These are phyloP conservation scores for Cladosporium velox DNA, from an alignment of 2,329 filamentous ascomycete species.

Conservation along the genomic window DNA sequence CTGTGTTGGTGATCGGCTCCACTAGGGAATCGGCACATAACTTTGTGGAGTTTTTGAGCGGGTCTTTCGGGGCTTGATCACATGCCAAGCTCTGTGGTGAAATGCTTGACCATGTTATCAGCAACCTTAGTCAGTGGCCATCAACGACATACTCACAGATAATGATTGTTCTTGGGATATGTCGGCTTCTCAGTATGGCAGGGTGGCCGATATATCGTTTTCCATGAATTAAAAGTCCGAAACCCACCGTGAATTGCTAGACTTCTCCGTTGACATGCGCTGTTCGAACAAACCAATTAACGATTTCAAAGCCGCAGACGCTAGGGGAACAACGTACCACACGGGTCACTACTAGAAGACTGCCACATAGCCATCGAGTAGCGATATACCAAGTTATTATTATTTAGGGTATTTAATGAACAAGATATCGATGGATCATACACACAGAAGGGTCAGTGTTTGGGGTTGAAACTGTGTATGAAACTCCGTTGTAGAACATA, in stretches of 20 bases:
- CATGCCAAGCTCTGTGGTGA: constrained; percentile 4
- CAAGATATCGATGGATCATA: not conserved
- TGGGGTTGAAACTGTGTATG: not conserved
- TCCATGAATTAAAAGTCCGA: not conserved
- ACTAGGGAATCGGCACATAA: not conserved
- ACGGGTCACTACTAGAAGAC: not conserved
- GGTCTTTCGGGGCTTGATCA: not conserved
- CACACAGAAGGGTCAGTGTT: not conserved
- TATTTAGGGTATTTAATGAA: not conserved
- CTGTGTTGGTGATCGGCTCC: not conserved
- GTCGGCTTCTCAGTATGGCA: too few species aligned
- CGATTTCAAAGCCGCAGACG: not conserved
- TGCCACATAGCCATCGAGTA: not conserved
- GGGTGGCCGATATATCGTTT: not conserved
- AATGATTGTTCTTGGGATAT: not conserved
- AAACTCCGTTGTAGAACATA: not conserved
- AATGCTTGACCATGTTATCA: not conserved
- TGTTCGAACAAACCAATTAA: not conserved
- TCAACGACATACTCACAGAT: not conserved
- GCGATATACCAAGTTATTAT: not conserved
- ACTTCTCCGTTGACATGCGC: fast-evolving
- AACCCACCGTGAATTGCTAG: not conserved
- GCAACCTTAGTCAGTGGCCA: not conserved
- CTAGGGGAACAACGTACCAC: not conserved
- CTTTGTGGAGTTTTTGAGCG: not conserved